Conservation (phyloP, 352 stramenopile species). For the Phytophthora uliginosa region DNA sequence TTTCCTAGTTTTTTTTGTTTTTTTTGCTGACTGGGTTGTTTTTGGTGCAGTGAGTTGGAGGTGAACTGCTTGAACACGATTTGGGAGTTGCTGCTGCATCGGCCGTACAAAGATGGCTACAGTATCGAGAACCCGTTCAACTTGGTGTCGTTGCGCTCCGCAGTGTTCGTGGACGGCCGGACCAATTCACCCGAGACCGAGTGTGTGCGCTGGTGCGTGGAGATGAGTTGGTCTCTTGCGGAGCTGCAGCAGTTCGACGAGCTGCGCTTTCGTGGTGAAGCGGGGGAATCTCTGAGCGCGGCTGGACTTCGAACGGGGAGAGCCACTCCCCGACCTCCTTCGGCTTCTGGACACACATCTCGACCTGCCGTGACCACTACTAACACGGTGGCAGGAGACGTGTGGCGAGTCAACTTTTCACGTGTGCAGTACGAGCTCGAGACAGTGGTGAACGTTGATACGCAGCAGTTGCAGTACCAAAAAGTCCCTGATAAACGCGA, state of each 20-base stretch:
- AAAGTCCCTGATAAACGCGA: conserved; percentile 63
- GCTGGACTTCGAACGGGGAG: conserved; percentile 1
- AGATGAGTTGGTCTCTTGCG: conserved; percentile 78
- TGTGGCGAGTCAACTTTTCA: conserved; percentile 93
- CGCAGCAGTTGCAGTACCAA: conserved; percentile 54
- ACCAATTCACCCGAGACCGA: conserved; percentile 75
- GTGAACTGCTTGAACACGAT: conserved; percentile 94
- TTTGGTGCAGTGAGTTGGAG: conserved; percentile 83
- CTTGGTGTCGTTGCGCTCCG: conserved; percentile 52
- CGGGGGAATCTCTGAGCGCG: background rate
- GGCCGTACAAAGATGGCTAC: conserved; percentile 91
- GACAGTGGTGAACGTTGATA: conserved; percentile 56
- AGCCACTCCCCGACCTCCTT: conserved; percentile 30
- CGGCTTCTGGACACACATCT: conserved; percentile 3
- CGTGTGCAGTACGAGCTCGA: conserved; percentile 87
- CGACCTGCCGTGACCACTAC: conserved; percentile 24
- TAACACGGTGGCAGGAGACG: conserved; percentile 45
- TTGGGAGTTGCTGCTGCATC: conserved; percentile 92
- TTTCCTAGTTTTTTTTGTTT: background rate
- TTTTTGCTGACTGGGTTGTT: conserved; percentile 3
- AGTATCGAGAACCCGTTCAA: conserved; percentile 84
- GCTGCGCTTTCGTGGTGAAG: conserved; percentile 33
- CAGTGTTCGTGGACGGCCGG: conserved; percentile 71
- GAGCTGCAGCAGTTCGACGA: conserved; percentile 78
- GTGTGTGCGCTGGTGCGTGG: conserved; percentile 85